phyloP scores from a whole-genome alignment of 1,284 basidiomycete species.

The Trichosporon coremiiforme region DNA sequence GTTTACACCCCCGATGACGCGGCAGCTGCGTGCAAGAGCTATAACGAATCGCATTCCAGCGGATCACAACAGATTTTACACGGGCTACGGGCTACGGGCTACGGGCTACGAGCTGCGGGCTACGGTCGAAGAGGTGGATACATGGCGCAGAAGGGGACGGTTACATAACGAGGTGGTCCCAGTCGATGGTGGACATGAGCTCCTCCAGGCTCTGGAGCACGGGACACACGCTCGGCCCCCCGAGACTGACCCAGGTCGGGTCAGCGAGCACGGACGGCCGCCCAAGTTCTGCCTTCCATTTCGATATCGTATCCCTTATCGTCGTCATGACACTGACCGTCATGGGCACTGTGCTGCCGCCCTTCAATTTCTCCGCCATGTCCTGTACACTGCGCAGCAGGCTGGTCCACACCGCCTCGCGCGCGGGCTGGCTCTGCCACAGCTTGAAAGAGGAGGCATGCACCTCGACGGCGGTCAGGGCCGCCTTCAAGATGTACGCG shows the following conservation, averaged over 20 bases:
- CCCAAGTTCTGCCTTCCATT: slow-evolving; percentile 4
- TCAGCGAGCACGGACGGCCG: background rate
- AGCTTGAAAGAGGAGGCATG: slow-evolving; percentile 21
- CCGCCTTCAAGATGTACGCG: slow-evolving; percentile 14
- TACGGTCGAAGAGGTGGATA: background rate
- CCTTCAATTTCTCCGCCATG: slow-evolving; percentile 31
- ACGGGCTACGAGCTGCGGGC: too few species aligned
- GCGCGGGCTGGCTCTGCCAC: slow-evolving; percentile 17
- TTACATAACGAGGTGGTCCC: slow-evolving; percentile 15
- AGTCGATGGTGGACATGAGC: slow-evolving; percentile 16
- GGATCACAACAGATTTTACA: background rate
- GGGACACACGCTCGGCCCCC: background rate
- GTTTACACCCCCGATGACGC: background rate
- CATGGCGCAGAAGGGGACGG: background rate
- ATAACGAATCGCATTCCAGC: too few species aligned
- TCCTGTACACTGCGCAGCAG: slow-evolving; percentile 4
- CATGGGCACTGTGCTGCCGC: slow-evolving; percentile 31
- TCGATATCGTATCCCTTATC: slow-evolving; percentile 7
- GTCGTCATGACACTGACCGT: slow-evolving; percentile 15
- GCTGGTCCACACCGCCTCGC: slow-evolving; percentile 15
- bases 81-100: too few species aligned
- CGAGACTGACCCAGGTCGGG: slow-evolving; percentile 7
- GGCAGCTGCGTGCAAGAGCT: too few species aligned
- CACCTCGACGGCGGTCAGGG: slow-evolving; percentile 19
- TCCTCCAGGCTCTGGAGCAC: slow-evolving; percentile 13